These are phyloP conservation scores for Dactylis glomerata DNA, from an alignment of 176 grass and related monocot species.

Conservation along the genomic window DNA sequence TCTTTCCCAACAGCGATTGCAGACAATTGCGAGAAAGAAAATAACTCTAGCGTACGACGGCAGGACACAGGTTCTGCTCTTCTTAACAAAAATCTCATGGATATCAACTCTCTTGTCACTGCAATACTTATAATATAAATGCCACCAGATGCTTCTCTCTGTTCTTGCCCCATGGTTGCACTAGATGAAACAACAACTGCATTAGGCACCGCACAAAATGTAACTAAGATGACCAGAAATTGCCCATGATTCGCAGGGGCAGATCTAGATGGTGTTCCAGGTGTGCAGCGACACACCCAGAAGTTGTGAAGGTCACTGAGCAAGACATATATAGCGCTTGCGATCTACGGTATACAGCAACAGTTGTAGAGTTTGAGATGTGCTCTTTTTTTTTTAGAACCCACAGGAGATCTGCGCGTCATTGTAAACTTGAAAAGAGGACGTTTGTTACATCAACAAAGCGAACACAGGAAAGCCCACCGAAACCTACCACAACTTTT, in stretches of 20 bases:
- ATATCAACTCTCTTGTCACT: slow-evolving; percentile 42
- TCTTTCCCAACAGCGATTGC: slow-evolving; percentile 43
- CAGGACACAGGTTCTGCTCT: slow-evolving; percentile 40
- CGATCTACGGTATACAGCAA: no score
- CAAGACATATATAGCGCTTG: no score
- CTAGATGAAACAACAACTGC: neutral
- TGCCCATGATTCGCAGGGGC: neutral
- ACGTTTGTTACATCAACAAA: no score
- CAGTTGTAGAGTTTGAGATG: no score
- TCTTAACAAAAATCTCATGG: slow-evolving; percentile 69
- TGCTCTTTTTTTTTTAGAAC: no score
- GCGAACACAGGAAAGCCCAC: no score
- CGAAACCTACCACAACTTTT: no score
- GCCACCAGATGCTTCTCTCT: neutral
- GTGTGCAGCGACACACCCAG: slow-evolving; percentile 35
- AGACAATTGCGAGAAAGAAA: slow-evolving; percentile 46
- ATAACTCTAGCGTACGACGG: slow-evolving; percentile 48
- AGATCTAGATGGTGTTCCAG: neutral
- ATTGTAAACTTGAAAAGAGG: no score
- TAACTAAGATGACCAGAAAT: neutral
- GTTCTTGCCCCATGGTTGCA: slow-evolving; percentile 28
- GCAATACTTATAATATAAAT: slow-evolving; percentile 43
- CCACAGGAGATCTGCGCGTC: no score
- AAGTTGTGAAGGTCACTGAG: no score
- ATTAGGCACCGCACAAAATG: slow-evolving; percentile 15